Percentiles rank a stretch among this genome's conserved stretches.
Conservation (phyloP, 2,329 filamentous ascomycete species). For the Lojkania enalia region DNA sequence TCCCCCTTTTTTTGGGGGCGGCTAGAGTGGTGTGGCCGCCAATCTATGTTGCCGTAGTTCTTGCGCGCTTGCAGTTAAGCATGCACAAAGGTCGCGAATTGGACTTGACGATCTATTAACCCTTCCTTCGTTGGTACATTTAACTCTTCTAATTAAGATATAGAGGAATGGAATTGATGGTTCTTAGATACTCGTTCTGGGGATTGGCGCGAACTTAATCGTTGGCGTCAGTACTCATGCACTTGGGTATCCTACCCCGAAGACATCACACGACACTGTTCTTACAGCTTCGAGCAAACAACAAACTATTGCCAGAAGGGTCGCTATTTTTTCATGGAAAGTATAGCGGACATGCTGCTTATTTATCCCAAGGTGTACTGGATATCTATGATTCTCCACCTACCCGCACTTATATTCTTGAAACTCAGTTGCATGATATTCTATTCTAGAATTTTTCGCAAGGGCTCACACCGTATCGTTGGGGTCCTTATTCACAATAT, state of each 20-base stretch:
- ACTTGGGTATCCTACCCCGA: not conserved
- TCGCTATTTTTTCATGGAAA: no score
- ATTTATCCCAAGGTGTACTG: not conserved
- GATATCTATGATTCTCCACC: not conserved
- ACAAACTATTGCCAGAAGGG: constrained; percentile 1
- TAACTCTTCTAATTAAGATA: not conserved
- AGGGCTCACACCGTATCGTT: not conserved
- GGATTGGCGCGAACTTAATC: not conserved
- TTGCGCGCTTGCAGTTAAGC: not conserved
- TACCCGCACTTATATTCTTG: constrained; percentile 1
- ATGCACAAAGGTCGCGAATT: not conserved
- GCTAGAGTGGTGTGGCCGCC: not conserved
- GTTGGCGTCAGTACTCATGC: not conserved
- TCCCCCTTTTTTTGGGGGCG: no score
- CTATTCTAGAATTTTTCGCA: constrained; percentile 2
- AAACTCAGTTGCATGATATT: constrained; percentile 6
- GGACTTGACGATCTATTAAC: not conserved
- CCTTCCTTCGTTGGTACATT: not conserved
- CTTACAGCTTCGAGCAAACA: not conserved
- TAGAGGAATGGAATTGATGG: not conserved
- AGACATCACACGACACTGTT: not conserved
- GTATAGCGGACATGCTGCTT: not conserved
- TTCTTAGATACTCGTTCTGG: constrained; percentile 1
- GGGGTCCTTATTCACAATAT: not conserved
- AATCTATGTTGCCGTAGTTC: not conserved